Evolutionary conservation across 2,329 filamentous ascomycete genomes (phyloP).

Genomic region (Fusarium sacchari): DNA sequence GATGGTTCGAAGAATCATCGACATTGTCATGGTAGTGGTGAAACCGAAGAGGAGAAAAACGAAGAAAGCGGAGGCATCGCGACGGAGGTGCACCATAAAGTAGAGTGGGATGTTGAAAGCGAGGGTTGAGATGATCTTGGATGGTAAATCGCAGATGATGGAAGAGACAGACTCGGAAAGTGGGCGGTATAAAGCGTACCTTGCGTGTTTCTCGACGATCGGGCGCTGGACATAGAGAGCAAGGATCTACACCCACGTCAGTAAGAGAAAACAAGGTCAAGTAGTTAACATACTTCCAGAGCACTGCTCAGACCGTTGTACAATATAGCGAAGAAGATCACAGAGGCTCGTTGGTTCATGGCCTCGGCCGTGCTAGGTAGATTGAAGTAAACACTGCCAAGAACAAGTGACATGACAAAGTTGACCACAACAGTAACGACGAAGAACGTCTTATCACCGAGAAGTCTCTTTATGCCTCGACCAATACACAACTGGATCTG

Average conservation of each 20-base stretch:
- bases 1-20: conserved; percentile 64
- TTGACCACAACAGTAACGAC: conserved; percentile 17
- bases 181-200: conserved; percentile 48
- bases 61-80: conserved; percentile 61
- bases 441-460: conserved; percentile 34
- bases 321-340: conserved; percentile 32
- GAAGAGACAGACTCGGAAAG: conserved; percentile 37
- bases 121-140: conserved; percentile 49
- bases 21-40: conserved; percentile 68
- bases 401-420: conserved; percentile 22
- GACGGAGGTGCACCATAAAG: conserved; percentile 73
- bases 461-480: conserved; percentile 26
- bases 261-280: accelerated
- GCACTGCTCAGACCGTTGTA: conserved; percentile 33
- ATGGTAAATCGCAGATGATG: conserved; percentile 27
- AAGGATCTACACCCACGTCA: conserved; percentile 14
- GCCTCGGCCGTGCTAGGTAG: neutral
- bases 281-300: neutral
- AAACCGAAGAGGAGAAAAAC: conserved; percentile 59
- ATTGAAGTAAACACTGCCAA: conserved; percentile 32
- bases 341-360: conserved; percentile 12
- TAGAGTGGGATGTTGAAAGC: conserved; percentile 57
- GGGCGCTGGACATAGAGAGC: conserved; percentile 42
- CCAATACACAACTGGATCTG: conserved; percentile 56
- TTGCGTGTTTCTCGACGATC: conserved; percentile 48